Evolutionary conservation across 129 eudicot species (phyloP).

Genomic region (Lactuca sativa): DNA sequence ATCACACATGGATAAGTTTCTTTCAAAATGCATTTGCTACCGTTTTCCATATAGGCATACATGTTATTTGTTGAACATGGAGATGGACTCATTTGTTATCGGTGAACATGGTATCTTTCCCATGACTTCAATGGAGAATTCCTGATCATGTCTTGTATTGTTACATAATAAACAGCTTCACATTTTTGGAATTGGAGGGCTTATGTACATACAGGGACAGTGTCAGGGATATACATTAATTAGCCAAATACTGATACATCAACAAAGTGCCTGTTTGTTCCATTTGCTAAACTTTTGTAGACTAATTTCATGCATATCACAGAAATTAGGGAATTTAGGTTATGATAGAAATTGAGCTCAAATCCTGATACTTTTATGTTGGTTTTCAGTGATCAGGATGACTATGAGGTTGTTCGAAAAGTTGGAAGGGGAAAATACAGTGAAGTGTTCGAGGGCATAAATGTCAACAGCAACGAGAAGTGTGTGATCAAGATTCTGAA

Average conservation of each 20-base stretch:
- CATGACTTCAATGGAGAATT: no score
- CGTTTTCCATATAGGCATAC: background rate
- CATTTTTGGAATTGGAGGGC: no score
- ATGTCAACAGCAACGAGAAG: conserved; percentile 76
- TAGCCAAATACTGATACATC: background rate
- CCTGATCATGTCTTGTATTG: background rate
- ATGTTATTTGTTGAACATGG: background rate
- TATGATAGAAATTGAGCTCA: no score
- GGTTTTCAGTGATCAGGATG: conserved; percentile 88
- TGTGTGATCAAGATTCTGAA: conserved; percentile 94
- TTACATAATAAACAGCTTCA: no score
- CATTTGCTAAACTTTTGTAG: no score
- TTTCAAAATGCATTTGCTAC: background rate
- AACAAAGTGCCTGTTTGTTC: background rate
- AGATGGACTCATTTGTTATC: no score
- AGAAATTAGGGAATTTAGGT: background rate
- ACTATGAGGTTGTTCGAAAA: conserved; percentile 96
- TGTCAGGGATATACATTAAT: no score
- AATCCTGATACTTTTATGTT: conserved; percentile 3
- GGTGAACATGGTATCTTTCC: no score
- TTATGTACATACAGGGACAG: no score
- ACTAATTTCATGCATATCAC: background rate
- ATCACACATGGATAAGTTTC: background rate
- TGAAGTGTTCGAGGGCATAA: conserved; percentile 97
- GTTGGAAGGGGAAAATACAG: conserved; percentile 99